Percentiles rank a stretch among this genome's conserved stretches.
phyloP scores from a whole-genome alignment of 257 asterid species.

The Ballota nigra region DNA sequence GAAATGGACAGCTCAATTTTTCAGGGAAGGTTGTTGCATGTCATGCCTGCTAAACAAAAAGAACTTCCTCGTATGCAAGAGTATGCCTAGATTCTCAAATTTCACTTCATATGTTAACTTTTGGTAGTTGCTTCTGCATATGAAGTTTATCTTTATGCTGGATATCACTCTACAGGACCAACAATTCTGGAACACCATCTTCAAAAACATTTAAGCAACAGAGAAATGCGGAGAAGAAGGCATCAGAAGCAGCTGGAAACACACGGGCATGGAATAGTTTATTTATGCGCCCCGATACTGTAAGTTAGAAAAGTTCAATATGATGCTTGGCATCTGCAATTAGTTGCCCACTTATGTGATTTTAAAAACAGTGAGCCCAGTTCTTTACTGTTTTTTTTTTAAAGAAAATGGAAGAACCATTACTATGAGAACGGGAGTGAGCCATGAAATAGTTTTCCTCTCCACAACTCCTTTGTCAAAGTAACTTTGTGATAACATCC shows the following conservation, averaged over 20 bases:
- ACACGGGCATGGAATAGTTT: conserved; percentile 86
- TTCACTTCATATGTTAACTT: not conserved
- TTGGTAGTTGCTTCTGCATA: not conserved
- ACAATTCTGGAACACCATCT: conserved; percentile 34
- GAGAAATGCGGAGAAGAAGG: conserved; percentile 69
- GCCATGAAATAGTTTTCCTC: not conserved
- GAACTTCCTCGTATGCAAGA: conserved; percentile 38
- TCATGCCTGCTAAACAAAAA: conserved; percentile 81
- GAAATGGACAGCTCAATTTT: conserved; percentile 79
- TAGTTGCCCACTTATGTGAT: not conserved
- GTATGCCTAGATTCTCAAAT: conserved; percentile 39
- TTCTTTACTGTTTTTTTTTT: not conserved
- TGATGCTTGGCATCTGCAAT: conserved; percentile 3
- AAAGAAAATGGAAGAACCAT: not conserved
- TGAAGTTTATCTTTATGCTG: conserved; percentile 10
- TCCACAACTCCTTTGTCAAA: not conserved
- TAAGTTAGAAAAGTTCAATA: conserved; percentile 35
- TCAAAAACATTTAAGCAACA: conserved; percentile 69
- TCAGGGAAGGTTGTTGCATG: conserved; percentile 93
- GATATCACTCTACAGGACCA: conserved; percentile 40
- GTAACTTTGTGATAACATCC: not conserved
- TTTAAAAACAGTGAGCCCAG: conserved; percentile 4
- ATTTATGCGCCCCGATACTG: conserved; percentile 92
- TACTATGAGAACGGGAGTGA: too few relatives aligned
- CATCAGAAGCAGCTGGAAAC: conserved; percentile 85